These are phyloP conservation scores for Prunus kanzakura DNA, from an alignment of 306 rosid species.

Conservation along the genomic window DNA sequence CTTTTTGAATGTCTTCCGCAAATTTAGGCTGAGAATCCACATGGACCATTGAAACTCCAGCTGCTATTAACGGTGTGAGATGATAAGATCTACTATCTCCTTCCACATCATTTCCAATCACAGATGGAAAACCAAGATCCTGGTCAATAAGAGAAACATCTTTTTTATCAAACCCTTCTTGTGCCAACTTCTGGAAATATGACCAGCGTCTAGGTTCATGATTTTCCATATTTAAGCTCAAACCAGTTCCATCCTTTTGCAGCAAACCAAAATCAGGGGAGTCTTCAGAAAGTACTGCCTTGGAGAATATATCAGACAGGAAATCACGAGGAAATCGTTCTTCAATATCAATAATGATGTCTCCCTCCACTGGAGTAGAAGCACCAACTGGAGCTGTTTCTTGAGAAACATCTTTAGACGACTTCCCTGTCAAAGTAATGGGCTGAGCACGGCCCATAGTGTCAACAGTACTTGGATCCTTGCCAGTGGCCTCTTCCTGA, in stretches of 20 bases:
- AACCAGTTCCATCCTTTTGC: constrained; percentile 72
- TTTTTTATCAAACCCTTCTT: constrained; percentile 57
- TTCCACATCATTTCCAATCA: constrained; percentile 37
- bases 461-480: constrained; percentile 26
- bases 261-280: constrained; percentile 46
- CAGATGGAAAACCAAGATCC: constrained; percentile 57
- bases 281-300: constrained; percentile 66
- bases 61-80: constrained; percentile 38
- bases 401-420: constrained; percentile 36
- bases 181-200: constrained; percentile 83
- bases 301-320: constrained; percentile 86
- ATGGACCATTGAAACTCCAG: constrained; percentile 33
- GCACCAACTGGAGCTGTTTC: constrained; percentile 34
- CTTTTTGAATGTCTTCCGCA: constrained; percentile 42
- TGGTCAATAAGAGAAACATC: constrained; percentile 75
- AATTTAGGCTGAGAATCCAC: constrained; percentile 43
- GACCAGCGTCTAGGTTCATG: constrained; percentile 84
- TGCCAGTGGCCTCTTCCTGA: constrained; percentile 37
- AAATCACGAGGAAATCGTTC: constrained; percentile 87
- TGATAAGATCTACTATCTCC: constrained; percentile 40
- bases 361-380: constrained; percentile 56
- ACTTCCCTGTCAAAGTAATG: constrained; percentile 33
- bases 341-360: constrained; percentile 74
- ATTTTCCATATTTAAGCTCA: constrained; percentile 76
- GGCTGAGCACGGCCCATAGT: constrained; percentile 28